phyloP scores from a whole-genome alignment of 1,284 basidiomycete genomes.

The Ceratobasidium sp. region DNA sequence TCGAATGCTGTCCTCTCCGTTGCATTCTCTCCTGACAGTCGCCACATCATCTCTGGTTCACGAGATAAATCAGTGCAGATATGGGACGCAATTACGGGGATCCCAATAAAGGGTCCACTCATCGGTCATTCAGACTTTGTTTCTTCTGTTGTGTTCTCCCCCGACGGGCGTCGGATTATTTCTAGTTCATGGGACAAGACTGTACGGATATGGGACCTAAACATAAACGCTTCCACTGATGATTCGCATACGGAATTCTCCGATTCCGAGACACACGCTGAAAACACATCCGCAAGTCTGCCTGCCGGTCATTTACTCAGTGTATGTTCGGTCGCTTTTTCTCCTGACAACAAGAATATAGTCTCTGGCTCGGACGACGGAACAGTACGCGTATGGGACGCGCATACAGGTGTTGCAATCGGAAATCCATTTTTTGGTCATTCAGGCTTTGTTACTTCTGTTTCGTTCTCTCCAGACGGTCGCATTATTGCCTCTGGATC shows the following conservation, averaged over 20 bases:
- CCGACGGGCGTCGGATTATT: no score
- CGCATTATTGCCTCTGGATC: slow-evolving; percentile 18
- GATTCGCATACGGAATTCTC: no score
- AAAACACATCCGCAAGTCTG: no score
- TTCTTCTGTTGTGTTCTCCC: background rate
- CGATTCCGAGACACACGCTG: no score
- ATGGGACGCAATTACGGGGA: slow-evolving; percentile 2
- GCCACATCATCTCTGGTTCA: slow-evolving; percentile 14
- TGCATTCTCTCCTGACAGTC: slow-evolving; percentile 13
- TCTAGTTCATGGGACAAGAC: no score
- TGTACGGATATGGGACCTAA: background rate
- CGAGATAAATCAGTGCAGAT: background rate
- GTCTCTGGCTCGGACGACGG: slow-evolving; percentile 27
- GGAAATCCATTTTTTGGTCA: slow-evolving; percentile 28
- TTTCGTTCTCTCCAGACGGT: slow-evolving; percentile 44
- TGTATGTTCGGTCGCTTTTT: background rate
- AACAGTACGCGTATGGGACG: slow-evolving; percentile 43
- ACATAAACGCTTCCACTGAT: no score
- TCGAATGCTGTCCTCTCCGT: background rate
- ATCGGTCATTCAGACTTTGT: slow-evolving; percentile 6
- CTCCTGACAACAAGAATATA: background rate
- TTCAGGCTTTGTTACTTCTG: slow-evolving; percentile 18
- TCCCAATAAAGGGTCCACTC: background rate
- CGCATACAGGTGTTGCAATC: background rate
- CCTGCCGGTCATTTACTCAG: no score